Conservation (phyloP, 2,329 filamentous ascomycete genomes). For the Phialophora tarda region DNA sequence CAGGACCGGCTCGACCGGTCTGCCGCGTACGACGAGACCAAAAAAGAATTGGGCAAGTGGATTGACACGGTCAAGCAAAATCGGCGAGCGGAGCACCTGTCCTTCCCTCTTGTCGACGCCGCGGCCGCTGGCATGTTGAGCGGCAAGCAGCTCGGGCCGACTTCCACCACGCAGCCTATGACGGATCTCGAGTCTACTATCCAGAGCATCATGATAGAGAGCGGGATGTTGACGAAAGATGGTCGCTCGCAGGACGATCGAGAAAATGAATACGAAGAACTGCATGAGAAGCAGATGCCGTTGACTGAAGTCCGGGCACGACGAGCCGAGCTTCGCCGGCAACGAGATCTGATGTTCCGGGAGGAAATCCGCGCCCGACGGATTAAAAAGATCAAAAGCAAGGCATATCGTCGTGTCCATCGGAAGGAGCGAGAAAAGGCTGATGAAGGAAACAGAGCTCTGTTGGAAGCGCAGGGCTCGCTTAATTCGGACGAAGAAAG, state of each 20-base stretch:
- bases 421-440: slow-evolving; percentile 60
- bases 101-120: slow-evolving; percentile 81
- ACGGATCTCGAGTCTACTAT: slow-evolving; percentile 88
- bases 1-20: slow-evolving; percentile 82
- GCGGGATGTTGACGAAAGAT: slow-evolving; percentile 70
- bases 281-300: slow-evolving; percentile 73
- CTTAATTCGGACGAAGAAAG: slow-evolving; percentile 68
- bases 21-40: slow-evolving; percentile 87
- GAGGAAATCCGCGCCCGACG: slow-evolving; percentile 88
- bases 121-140: slow-evolving; percentile 65
- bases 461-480: slow-evolving; percentile 63
- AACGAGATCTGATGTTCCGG: slow-evolving; percentile 82
- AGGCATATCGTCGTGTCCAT: slow-evolving; percentile 89
- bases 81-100: slow-evolving; percentile 84
- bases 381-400: slow-evolving; percentile 99
- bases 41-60: slow-evolving; percentile 89
- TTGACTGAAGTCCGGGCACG: slow-evolving; percentile 74
- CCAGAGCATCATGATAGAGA: slow-evolving; percentile 86
- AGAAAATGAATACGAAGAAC: slow-evolving; percentile 70
- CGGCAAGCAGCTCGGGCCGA: slow-evolving; percentile 68
- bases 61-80: slow-evolving; percentile 94
- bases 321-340: slow-evolving; percentile 74
- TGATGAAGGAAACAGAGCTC: slow-evolving; percentile 24
- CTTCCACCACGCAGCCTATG: slow-evolving; percentile 63
- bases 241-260: slow-evolving; percentile 67